Conservation (phyloP, 139 green algal species). For the Coccomyxa sp. region DNA sequence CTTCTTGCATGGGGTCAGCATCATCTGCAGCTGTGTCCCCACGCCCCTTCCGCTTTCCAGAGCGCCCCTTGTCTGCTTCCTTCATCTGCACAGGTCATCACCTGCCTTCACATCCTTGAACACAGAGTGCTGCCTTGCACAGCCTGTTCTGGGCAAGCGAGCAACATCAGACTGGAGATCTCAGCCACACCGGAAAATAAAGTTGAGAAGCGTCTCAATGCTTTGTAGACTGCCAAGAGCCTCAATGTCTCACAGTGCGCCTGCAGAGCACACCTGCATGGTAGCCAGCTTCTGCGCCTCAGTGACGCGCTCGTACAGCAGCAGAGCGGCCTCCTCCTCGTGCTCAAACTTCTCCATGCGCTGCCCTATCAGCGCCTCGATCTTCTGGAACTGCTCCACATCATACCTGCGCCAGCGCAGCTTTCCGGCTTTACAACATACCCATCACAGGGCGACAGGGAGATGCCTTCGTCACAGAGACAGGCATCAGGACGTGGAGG, state of each 20-base stretch:
- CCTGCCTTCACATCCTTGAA: neutral
- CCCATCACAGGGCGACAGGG: too few species aligned
- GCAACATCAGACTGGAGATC: neutral
- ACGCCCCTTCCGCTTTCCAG: conserved; percentile 14
- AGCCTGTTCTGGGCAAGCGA: neutral
- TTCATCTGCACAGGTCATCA: conserved; percentile 12
- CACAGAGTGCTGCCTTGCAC: neutral
- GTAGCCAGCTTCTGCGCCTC: conserved; percentile 82
- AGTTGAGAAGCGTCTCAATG: neutral
- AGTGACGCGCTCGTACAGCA: conserved; percentile 80
- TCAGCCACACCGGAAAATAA: neutral
- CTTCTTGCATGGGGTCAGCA: neutral
- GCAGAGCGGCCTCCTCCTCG: conserved; percentile 64
- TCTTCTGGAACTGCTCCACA: conserved; percentile 96
- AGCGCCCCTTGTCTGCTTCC: conserved; percentile 15
- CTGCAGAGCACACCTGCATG: conserved; percentile 49
- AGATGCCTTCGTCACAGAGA: too few species aligned
- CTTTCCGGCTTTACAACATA: neutral
- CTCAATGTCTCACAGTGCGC: neutral
- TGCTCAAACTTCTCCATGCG: conserved; percentile 79
- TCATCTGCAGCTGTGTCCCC: conserved; percentile 4
- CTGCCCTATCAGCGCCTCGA: conserved; percentile 86
- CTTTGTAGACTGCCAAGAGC: neutral
- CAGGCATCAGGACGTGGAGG: too few species aligned
- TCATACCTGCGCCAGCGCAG: conserved; percentile 75